A percentile compares a stretch with the other conserved stretches of the same genome.
phyloP scores from a whole-genome alignment of 2,329 filamentous ascomycete genomes.

The Phialophora chinensis region DNA sequence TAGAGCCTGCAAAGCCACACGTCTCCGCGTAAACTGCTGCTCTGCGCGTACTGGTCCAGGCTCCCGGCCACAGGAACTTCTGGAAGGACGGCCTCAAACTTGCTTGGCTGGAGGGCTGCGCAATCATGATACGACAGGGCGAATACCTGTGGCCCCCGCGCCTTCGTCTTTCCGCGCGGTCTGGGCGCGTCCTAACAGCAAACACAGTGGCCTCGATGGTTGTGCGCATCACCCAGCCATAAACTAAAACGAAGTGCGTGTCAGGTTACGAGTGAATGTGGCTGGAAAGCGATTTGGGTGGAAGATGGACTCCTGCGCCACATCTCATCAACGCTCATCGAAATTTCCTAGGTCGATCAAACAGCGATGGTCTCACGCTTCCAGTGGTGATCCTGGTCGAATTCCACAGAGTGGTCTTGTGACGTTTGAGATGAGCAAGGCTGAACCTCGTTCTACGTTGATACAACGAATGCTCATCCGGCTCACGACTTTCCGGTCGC shows the following conservation, averaged over 20 bases:
- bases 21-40: background rate
- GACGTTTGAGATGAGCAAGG: constrained; percentile 20
- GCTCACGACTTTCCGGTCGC: constrained; percentile 16
- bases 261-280: constrained; percentile 1
- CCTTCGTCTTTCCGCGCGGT: background rate
- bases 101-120: constrained; percentile 12
- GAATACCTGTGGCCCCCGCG: background rate
- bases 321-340: constrained; percentile 4
- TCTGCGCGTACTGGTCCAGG: background rate
- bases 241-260: constrained; percentile 13
- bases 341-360: constrained; percentile 14
- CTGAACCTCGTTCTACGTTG: constrained; percentile 16
- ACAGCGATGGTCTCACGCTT: constrained; percentile 14
- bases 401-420: background rate
- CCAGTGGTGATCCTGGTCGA: background rate
- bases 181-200: background rate
- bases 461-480: background rate
- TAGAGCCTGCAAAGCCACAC: constrained; percentile 6
- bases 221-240: background rate
- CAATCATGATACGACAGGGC: background rate
- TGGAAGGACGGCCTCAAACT: constrained; percentile 2
- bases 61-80: background rate
- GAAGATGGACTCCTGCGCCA: constrained; percentile 16
- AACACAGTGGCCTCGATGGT: background rate
- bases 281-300: constrained; percentile 12